phyloP scores from a whole-genome alignment of 495 filamentous ascomycete species.

The Viridothelium virens region DNA sequence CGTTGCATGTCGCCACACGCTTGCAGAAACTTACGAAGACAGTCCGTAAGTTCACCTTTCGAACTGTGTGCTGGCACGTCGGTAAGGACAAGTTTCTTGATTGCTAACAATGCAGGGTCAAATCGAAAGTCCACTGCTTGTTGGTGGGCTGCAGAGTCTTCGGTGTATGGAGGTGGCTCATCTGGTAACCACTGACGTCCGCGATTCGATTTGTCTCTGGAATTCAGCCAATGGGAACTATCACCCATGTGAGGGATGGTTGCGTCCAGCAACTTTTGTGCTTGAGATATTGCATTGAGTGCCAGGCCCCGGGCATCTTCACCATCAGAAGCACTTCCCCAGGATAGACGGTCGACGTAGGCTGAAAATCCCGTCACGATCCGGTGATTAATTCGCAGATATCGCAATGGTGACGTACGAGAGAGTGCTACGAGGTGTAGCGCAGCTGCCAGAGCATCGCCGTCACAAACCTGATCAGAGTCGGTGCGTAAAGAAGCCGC shows the following conservation, averaged over 20 bases:
- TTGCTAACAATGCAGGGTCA: slow-evolving; percentile 1
- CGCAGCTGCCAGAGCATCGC: slow-evolving; percentile 4
- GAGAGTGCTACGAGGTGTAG: slow-evolving; percentile 1
- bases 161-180: slow-evolving; percentile 3
- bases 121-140: slow-evolving; percentile 1
- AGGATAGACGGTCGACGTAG: not conserved
- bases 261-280: not conserved
- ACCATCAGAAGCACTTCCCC: slow-evolving; percentile 1
- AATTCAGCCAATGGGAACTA: not conserved
- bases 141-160: not conserved
- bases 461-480: not conserved
- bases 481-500: slow-evolving; percentile 1
- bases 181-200: slow-evolving; percentile 6
- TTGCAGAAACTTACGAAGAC: slow-evolving; percentile 1
- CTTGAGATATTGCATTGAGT: slow-evolving; percentile 1
- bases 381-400: slow-evolving; percentile 3
- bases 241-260: slow-evolving; percentile 6
- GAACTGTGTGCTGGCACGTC: not conserved
- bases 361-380: slow-evolving; percentile 4
- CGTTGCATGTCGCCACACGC: slow-evolving; percentile 7
- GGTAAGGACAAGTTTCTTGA: not conserved
- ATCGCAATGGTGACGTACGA: slow-evolving; percentile 4
- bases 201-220: not conserved
- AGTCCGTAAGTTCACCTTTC: slow-evolving; percentile 3
- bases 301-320: not conserved